Evolutionary conservation across 768 basidiomycete genomes (phyloP), one percentile per base, ranked within the genome.

Genomic region (Pisolithus orientalis): DNA sequence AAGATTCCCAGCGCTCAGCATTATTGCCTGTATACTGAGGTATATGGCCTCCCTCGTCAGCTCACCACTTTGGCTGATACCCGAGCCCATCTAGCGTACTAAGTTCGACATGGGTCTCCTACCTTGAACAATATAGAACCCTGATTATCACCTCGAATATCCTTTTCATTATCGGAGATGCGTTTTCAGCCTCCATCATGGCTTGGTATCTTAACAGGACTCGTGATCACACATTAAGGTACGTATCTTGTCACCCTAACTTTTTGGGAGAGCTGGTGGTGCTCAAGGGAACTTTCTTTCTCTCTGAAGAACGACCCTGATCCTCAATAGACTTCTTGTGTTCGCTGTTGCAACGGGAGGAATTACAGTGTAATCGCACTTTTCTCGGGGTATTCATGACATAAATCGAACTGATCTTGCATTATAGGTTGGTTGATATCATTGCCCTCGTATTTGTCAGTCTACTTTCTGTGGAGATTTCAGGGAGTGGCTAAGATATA

Each of bases 331-430:
- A 6, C 55, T 66, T 4, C 48, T 67, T 10, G 16, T 59, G 0
- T 66, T 67, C 39, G 54, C 52, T 0, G 62, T 66, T 13, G 61
- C 65, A 14, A 66, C 65, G 0, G 65, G 65, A 39, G 58, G 57
- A 0, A 16, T 66, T 21, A 65, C 59, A 3, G 58, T 52, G 65
- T 66, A 29, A 53, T 61, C 59, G 10, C 34, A 6, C 5, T 38
- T 9, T 37, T 16, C 21, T 16, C 5, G 10, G 28, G 1, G 16
- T 16, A 2, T 28, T 39, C n/a, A 34, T 11, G 38, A 21, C 13
- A 7, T 11, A 6, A 28, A 47, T 43, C 8, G 34, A 24, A 25
- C 34, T 29, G 29, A 34, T 31, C 5, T 11, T 45, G 24, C 4
- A 13, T 25, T 14, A 45, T 27, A 66, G 65, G 4, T 24, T 66